phyloP scores from a whole-genome alignment of 805 yeast genomes.

The Wickerhamomyces rabaulensis region DNA sequence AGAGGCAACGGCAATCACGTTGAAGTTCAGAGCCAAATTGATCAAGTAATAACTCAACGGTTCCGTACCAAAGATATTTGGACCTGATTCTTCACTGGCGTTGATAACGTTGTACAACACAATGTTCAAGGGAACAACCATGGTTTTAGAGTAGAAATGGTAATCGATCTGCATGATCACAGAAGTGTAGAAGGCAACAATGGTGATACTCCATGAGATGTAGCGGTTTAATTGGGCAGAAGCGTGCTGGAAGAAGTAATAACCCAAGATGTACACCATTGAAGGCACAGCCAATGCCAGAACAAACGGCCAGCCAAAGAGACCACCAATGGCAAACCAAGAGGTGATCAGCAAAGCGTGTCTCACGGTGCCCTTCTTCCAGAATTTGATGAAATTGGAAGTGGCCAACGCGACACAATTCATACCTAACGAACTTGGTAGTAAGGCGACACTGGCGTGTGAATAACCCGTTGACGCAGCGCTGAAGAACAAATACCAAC shows the following conservation, averaged over 20 bases:
- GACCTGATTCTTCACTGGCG: conserved; percentile 67
- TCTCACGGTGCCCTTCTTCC: conserved; percentile 9
- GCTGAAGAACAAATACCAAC: conserved; percentile 59
- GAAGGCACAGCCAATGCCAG: conserved; percentile 61
- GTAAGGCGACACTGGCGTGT: conserved; percentile 79
- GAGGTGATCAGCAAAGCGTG: conserved; percentile 29
- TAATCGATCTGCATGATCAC: conserved; percentile 47
- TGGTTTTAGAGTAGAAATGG: conserved; percentile 50
- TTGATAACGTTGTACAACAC: conserved; percentile 73
- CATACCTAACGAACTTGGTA: conserved; percentile 81
- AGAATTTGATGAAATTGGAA: conserved; percentile 31
- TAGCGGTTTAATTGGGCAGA: conserved; percentile 8
- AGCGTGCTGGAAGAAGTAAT: neutral
- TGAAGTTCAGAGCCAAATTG: conserved; percentile 74
- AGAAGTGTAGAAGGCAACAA: conserved; percentile 20
- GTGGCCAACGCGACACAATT: conserved; percentile 42
- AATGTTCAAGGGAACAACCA: conserved; percentile 77
- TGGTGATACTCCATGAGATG: conserved; percentile 20
- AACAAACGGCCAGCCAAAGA: conserved; percentile 91
- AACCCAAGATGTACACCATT: conserved; percentile 31
- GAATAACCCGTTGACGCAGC: conserved; percentile 75
- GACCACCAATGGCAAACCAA: conserved; percentile 59
- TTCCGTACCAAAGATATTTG: conserved; percentile 86
- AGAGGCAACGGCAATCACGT: conserved; percentile 42
- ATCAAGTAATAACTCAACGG: conserved; percentile 65